Base-by-base conservation (phyloP, 768 basidiomycete species). In the Tubosaeta sp. region DNA sequence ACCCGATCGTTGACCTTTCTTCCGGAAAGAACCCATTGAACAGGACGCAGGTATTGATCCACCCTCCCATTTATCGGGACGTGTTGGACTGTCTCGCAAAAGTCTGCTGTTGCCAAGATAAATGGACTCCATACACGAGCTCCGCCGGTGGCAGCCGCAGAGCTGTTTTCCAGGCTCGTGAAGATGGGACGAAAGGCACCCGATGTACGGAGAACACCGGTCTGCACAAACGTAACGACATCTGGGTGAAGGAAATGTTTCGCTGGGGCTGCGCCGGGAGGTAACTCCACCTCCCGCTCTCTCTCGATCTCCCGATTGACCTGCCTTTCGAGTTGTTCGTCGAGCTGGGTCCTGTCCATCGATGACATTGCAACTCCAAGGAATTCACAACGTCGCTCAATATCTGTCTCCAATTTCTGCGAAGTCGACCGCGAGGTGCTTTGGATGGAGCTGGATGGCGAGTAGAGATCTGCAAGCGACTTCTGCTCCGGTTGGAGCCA, bases 321-420 rank as follows among this genome's bases (percentile, higher is more conserved):
- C 14, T 48, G 58, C n/a, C 61, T 49, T 58, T 78, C 77, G 47
- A 74, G 75, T 44, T 77, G 74, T 50, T 79, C 75, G 19, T 70
- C 69, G 52, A 75, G 48, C 13, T 46, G 54, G 17, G 44, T 51
- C 27, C 59, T 50, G 4, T 34, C 6, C 9, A 29, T 34, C 33
- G 33, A 34, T 12, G 33, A 34, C 33, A 34, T 34, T 11, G 14
- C 10, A 34, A 12, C 33, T 14, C 33, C 33, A 8, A 34, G 33
- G 33, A 12, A 11, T 34, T 34, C 33, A 34, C 33, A 34, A 11
- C 33, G 33, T 34, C 33, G 11, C 10, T 14, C 14, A 14, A 34
- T 34, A 11, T 34, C 14, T 14, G 12, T 34, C 33, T 34, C 33
- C 33, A 34, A 14, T 34, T 34, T 11, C 10, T 11, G 14, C 33